Evolutionary conservation across 2,329 filamentous ascomycete genomes (phyloP), one percentile per base, ranked within the genome.

Genomic region (Trichoderma gracile): DNA sequence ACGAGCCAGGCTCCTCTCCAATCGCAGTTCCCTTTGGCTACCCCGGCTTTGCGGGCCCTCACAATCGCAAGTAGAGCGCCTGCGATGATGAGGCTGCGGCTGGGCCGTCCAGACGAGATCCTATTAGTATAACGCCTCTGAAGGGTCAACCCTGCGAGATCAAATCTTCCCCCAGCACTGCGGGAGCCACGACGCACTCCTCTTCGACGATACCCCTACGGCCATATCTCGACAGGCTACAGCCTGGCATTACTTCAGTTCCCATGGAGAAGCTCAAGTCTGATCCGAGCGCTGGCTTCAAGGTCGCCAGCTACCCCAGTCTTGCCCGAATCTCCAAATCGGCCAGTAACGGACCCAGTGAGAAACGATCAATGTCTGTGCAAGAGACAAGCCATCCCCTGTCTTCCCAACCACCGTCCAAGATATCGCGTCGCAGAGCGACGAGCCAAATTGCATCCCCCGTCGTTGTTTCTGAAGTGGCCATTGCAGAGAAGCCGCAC

Each of bases 31-130:
- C 25, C n/a, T 38, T 50, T 30, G 43, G 43, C 33, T 56, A 56
- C 60, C 60, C 60, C 40, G n/a, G 60, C 52, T 49, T 54, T 49
- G 45, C n/a, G 45, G 50, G 27, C 15, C 43, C 60, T 63, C 50
- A 42, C 33, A 25, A 50, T 63, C 50, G 60, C 30, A 45, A 27
- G 45, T 63, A 56, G 60, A 27, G 15, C 45, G 42, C 52, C 27
- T 43, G 53, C 53, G 45, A 43, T 9, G 21, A 45, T n/a, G 60
- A 63, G 42, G 52, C 42, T 47, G 38, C 38, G 52, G 30, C 30
- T 17, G n/a, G 42, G 21, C 59, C 59, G 14, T 9, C 19, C 19
- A 8, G 49, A n/a, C 27, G 19, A n/a, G 40, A 62, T 62, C 54
- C 12, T 38, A 38, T 38, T 38, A 38, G 33, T 38, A 38, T 23